A percentile compares a stretch with the other conserved stretches of the same genome.
phyloP scores from a whole-genome alignment of 164 flowering plant genomes.

The Vitis rotundifolia region DNA sequence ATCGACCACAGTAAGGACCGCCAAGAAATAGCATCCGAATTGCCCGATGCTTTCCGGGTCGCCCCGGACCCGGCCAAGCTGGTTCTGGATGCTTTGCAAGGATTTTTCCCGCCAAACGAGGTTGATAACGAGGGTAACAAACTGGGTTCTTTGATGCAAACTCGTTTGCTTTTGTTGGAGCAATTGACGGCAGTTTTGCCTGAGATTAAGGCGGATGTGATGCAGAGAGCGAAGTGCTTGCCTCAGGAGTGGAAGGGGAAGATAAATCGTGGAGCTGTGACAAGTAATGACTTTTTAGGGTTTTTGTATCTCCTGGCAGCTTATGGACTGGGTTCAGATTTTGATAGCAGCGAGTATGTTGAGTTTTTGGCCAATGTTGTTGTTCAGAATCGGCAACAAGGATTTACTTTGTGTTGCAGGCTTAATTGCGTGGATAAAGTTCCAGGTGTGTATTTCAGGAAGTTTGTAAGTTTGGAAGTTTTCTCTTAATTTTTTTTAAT shows the following conservation, averaged over 20 bases:
- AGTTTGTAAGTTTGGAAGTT: no score
- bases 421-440: conserved; percentile 38
- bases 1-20: conserved; percentile 28
- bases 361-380: conserved; percentile 27
- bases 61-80: conserved; percentile 52
- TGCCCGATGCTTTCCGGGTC: conserved; percentile 36
- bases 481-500: background rate
- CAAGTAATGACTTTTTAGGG: conserved; percentile 4
- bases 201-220: conserved; percentile 23
- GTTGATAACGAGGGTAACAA: conserved; percentile 21
- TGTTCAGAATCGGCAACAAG: conserved; percentile 35
- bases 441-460: conserved; percentile 35
- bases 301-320: conserved; percentile 55
- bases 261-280: conserved; percentile 3
- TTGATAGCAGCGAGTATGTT: conserved; percentile 38
- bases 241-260: conserved; percentile 61
- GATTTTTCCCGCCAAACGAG: conserved; percentile 22
- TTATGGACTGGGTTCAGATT: conserved; percentile 40
- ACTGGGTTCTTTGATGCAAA: conserved; percentile 23
- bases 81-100: conserved; percentile 61
- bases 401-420: conserved; percentile 29
- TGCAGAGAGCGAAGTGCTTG: conserved; percentile 44
- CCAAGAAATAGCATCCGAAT: conserved; percentile 27
- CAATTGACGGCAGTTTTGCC: conserved; percentile 18
- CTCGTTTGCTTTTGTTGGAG: conserved; percentile 54